These are phyloP conservation scores for Zymoseptoria passerinii DNA, from an alignment of 2,329 filamentous ascomycete species.

Conservation along the genomic window DNA sequence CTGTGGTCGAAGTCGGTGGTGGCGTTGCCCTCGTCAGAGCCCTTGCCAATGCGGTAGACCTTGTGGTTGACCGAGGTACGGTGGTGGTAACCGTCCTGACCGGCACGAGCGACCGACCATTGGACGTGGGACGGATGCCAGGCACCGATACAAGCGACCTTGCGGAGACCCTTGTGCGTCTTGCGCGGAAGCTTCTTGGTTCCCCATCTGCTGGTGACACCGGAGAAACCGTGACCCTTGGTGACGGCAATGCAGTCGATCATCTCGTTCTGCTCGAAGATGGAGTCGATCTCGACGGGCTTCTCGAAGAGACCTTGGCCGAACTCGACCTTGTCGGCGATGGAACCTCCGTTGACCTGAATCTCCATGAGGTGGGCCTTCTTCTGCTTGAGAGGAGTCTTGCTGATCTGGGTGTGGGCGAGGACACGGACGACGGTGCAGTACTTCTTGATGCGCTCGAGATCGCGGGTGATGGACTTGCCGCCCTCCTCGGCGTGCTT, in stretches of 20 bases:
- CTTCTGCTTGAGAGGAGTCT: conserved; percentile 99
- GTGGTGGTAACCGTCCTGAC: conserved; percentile 99
- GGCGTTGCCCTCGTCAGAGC: conserved; percentile 79
- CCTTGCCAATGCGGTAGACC: conserved; percentile 98
- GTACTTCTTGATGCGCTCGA: conserved; percentile 99
- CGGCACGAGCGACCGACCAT: conserved; percentile 99
- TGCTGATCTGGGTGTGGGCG: conserved; percentile 98
- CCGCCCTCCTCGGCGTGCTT: conserved; percentile 94
- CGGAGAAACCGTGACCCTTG: conserved; percentile 98
- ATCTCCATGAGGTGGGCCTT: conserved; percentile 99
- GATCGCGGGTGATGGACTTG: conserved; percentile 85
- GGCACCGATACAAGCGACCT: conserved; percentile 99
- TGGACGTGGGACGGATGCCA: conserved; percentile 99
- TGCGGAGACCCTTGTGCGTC: conserved; percentile 99
- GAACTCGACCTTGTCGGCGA: conserved; percentile 96
- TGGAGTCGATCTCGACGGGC: conserved; percentile 81
- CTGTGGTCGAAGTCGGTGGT: conserved; percentile 92
- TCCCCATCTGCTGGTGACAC: conserved; percentile 96
- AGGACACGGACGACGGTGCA: conserved; percentile 98
- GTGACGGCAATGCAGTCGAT: conserved; percentile 98
- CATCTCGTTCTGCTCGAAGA: conserved; percentile 99
- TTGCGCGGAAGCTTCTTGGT: conserved; percentile 99
- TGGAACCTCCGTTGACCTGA: conserved; percentile 95
- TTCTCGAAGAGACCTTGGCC: conserved; percentile 97
- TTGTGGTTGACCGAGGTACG: conserved; percentile 99